These are phyloP conservation scores for Podochytrium sp. DNA, from an alignment of 192 early-diverging fungal genomes.

Conservation along the genomic window DNA sequence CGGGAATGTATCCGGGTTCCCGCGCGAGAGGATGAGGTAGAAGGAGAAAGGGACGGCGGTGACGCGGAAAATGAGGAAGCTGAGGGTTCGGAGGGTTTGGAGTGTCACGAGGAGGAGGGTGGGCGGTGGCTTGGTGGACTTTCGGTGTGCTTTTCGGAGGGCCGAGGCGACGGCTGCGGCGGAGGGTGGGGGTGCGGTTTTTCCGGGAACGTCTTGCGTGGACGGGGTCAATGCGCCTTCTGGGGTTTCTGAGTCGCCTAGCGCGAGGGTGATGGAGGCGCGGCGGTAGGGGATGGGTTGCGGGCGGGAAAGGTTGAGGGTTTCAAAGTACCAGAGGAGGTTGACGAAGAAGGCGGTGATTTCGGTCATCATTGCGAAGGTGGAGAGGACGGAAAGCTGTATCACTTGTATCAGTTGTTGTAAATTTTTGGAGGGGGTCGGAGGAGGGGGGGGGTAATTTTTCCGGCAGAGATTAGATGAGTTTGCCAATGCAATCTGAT, in stretches of 20 bases:
- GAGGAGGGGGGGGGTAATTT: not conserved
- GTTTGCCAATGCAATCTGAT: too few relatives aligned
- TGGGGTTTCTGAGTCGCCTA: constrained; percentile 2
- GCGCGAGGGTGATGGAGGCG: constrained; percentile 9
- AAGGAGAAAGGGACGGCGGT: constrained; percentile 18
- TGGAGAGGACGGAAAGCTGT: constrained; percentile 15
- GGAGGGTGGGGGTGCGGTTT: not conserved
- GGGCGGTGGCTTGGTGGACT: not conserved
- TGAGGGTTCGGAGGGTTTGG: constrained; percentile 17
- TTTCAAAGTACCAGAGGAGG: constrained; percentile 30
- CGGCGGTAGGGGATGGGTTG: not conserved
- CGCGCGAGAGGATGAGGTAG: not conserved
- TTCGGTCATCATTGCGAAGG: constrained; percentile 25
- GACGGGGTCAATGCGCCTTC: not conserved
- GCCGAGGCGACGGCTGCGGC: not conserved
- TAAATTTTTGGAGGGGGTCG: not conserved
- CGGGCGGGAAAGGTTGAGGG: constrained; percentile 7
- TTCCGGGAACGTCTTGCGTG: not conserved
- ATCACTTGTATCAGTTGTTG: not conserved
- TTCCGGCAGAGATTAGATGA: not conserved
- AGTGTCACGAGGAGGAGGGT: constrained; percentile 1
- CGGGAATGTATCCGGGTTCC: not conserved
- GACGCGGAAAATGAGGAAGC: constrained; percentile 23
- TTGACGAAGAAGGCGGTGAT: constrained; percentile 24
- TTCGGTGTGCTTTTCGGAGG: not conserved